A percentile compares a stretch with the other conserved stretches of the same genome.
Evolutionary conservation across 495 filamentous ascomycete genomes (phyloP).

Genomic region (Penicillium subrubescens): DNA sequence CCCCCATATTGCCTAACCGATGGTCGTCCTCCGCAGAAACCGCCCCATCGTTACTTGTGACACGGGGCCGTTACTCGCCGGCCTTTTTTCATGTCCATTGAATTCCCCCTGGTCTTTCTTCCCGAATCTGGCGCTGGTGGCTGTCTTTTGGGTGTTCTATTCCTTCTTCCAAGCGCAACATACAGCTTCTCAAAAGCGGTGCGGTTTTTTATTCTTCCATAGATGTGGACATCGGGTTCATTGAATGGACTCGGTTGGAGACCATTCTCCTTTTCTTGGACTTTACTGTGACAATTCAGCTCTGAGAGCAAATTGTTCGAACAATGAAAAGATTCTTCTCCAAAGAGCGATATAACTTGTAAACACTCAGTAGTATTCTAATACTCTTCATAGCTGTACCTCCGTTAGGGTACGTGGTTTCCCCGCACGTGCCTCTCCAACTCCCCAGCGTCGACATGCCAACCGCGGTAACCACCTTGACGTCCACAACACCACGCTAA

Average conservation of each 20-base stretch:
- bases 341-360: neutral
- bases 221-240: conserved; percentile 22
- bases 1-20: neutral
- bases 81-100: conserved; percentile 18
- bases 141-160: conserved; percentile 36
- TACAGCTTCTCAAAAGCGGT: conserved; percentile 27
- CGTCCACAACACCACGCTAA: conserved; percentile 1
- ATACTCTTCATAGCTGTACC: neutral
- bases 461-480: neutral
- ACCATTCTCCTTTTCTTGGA: conserved; percentile 8
- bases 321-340: conserved; percentile 2
- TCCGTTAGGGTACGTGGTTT: neutral
- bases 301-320: conserved; percentile 28
- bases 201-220: conserved; percentile 27
- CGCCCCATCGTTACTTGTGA: neutral
- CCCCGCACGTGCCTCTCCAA: conserved; percentile 14
- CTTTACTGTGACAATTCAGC: conserved; percentile 27
- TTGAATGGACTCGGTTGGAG: conserved; percentile 6
- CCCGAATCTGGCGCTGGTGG: conserved; percentile 44
- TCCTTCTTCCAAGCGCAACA: conserved; percentile 29
- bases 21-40: conserved; percentile 6
- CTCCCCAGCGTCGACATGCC: neutral
- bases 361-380: neutral
- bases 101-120: conserved; percentile 18
- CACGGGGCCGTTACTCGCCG: conserved; percentile 7